Evolutionary conservation across 2,329 filamentous ascomycete genomes (phyloP).

Genomic region (Neofusicoccum cordaticola): DNA sequence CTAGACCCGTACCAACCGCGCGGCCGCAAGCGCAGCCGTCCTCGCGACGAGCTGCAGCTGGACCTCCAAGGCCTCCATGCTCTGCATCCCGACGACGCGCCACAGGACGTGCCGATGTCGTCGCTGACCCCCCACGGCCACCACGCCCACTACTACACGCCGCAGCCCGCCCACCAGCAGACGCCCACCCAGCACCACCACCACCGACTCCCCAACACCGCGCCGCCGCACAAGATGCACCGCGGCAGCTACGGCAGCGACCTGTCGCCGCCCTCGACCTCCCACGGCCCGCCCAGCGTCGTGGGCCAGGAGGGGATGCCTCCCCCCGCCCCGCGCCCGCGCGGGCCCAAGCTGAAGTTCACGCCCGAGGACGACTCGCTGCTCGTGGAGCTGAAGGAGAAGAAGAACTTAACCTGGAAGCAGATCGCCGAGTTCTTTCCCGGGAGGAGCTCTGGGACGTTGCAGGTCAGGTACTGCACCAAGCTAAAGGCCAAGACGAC

Average conservation of each 20-base stretch:
- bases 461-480: slow-evolving; percentile 93
- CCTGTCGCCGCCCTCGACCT: slow-evolving; percentile 35
- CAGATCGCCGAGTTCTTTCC: slow-evolving; percentile 97
- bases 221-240: slow-evolving; percentile 66
- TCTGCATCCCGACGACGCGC: slow-evolving; percentile 38
- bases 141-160: slow-evolving; percentile 26
- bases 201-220: slow-evolving; percentile 73
- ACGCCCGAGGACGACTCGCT: slow-evolving; percentile 87
- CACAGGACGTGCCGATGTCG: slow-evolving; percentile 38
- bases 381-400: slow-evolving; percentile 87
- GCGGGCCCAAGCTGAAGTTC: slow-evolving; percentile 89
- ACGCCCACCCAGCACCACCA: slow-evolving; percentile 63
- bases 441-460: slow-evolving; percentile 80
- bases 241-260: slow-evolving; percentile 51
- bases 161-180: slow-evolving; percentile 22
- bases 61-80: slow-evolving; percentile 40
- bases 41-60: slow-evolving; percentile 36
- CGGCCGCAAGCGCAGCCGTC: slow-evolving; percentile 45
- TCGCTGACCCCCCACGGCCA: slow-evolving; percentile 33
- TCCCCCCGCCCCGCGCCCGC: slow-evolving; percentile 71
- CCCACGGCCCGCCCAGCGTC: slow-evolving; percentile 71
- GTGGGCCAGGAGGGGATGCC: slow-evolving; percentile 89
- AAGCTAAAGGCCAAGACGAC: slow-evolving; percentile 93
- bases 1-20: slow-evolving; percentile 21
- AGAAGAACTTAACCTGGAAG: slow-evolving; percentile 93